Base-by-base conservation (phyloP, 768 basidiomycete genomes). In the Boletus tomentosulus region DNA sequence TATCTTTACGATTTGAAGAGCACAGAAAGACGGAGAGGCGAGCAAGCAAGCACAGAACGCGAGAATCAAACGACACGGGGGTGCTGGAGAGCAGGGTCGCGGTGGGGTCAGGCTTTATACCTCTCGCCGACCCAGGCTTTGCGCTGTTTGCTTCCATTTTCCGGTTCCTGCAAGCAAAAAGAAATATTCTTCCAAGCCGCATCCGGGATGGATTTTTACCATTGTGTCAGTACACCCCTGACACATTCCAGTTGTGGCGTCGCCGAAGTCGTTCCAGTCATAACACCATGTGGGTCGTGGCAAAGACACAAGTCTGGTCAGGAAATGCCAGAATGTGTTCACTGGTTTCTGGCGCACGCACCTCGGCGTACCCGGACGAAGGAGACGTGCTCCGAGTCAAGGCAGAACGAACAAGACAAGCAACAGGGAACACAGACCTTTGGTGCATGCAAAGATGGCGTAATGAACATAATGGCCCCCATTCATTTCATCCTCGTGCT, bases 81-180 rank as follows among this genome's bases (percentile, higher is more conserved):
- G 11, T 2, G 28, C 10, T 31, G 19, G 30, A 12, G 15, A 28
- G 38, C 38, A 8, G 38, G 7, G 7, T 37, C 35, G 16, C 38
- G 2, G 25, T 25, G 47, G 25, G 11, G 30, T 0, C 24, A 41
- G 47, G 25, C 37, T 60, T 50, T 61, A 60, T 61, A 61, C 39
- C 47, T 19, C 48, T 52, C 52, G n/a, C 12, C 22, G 53, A 48
- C 50, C 41, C 42, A 49, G 56, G 45, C 56, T 22, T 45, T 57
- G 58, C 41, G 10, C 34, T 12, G 10, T 16, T 37, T 31, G 1
- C 47, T 24, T 19, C 37, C 30, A 27, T 45, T 45, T 25, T 25
- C 41, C 25, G 24, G 5, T 8, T 8, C 31, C 19, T 12, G 31
- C 5, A 22, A 34, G 25, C 43, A 46, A 48, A 47, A 34, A 27